Base-by-base conservation (phyloP, 257 asterid species). In the Fraxinus pennsylvanica region DNA sequence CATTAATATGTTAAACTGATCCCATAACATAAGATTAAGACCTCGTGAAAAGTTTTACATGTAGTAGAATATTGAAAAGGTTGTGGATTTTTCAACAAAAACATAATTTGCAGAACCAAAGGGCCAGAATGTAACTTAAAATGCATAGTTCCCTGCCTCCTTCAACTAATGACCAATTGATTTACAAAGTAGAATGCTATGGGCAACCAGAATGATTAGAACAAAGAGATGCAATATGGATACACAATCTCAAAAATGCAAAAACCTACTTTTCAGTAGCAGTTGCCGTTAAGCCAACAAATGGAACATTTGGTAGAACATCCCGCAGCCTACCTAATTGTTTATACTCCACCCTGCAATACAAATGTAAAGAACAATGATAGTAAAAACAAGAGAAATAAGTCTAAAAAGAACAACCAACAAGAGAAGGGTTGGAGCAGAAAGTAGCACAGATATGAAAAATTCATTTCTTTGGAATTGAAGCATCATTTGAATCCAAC, bases 281-380 rank as follows among this genome's bases (percentile, higher is more conserved):
- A 50, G 98, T 92, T 78, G 98, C 98, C 36, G 98, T 94, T 81
- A 94, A 84, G 81, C 86, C 97, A 79, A 94, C 95, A 82, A 94
- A 85, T 21, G 97, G 99, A 76, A 94, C 92, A 81, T 85, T 77
- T 63, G 32, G 13, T 68, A 94, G 97, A 84, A 87, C 86, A 74
- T 87, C 82, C 33, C 96, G 97, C 86, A 94, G 78, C 86, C 78
- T 89, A 81, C 87, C 95, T 86, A 94, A 78, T 83, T 84, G 90
- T 81, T 94, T 94, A 87, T 90, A 94, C 84, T 92, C 97, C 76
- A 89, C 90, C 91, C 97, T 94, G 91, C 43, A 77, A 81, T 80
- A 77, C n/a, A 76, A 47, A 69, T 74, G 22, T 66, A 67, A 85
- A 52, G 73, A 21, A 75, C 70, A 52, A 50, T 36, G 67, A 32